phyloP scores from a whole-genome alignment of 2,329 filamentous ascomycete genomes.

The Diplodia sapinea region DNA sequence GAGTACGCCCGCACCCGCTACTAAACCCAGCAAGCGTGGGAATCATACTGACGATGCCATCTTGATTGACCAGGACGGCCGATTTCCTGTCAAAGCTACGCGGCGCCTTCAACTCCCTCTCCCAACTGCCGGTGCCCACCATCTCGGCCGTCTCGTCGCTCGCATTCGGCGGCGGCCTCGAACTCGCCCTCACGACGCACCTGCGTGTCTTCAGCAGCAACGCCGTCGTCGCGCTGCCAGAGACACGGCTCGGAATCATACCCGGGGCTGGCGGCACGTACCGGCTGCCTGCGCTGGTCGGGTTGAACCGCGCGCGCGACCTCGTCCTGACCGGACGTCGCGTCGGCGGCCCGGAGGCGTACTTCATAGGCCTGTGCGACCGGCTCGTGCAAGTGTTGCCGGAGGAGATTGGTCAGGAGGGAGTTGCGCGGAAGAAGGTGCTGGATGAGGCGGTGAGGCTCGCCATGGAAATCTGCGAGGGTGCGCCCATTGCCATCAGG shows the following conservation, averaged over 20 bases:
- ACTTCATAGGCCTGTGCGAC: conserved; percentile 89
- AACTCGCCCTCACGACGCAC: conserved; percentile 87
- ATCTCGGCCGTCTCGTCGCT: conserved; percentile 85
- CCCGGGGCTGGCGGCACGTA: conserved; percentile 93
- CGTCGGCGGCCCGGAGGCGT: conserved; percentile 82
- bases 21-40: conserved; percentile 27
- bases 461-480: conserved; percentile 85
- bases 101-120: conserved; percentile 73
- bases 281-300: conserved; percentile 81
- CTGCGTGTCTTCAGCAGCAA: conserved; percentile 85
- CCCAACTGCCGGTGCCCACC: conserved; percentile 81
- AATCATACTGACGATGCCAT: background rate
- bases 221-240: conserved; percentile 80
- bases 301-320: conserved; percentile 81
- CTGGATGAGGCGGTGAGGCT: conserved; percentile 78
- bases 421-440: conserved; percentile 68
- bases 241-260: conserved; percentile 91
- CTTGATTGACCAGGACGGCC: conserved; percentile 64
- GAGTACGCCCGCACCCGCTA: conserved; percentile 64
- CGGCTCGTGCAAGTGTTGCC: conserved; percentile 81
- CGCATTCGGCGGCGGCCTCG: conserved; percentile 90
- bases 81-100: conserved; percentile 80
- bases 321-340: conserved; percentile 89
- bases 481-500: conserved; percentile 81
- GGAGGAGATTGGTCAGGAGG: conserved; percentile 57